Evolutionary conservation across 192 early-diverging fungal species (phyloP), one percentile per base, ranked within the genome.

Genomic region (Chytriomyces confervae): DNA sequence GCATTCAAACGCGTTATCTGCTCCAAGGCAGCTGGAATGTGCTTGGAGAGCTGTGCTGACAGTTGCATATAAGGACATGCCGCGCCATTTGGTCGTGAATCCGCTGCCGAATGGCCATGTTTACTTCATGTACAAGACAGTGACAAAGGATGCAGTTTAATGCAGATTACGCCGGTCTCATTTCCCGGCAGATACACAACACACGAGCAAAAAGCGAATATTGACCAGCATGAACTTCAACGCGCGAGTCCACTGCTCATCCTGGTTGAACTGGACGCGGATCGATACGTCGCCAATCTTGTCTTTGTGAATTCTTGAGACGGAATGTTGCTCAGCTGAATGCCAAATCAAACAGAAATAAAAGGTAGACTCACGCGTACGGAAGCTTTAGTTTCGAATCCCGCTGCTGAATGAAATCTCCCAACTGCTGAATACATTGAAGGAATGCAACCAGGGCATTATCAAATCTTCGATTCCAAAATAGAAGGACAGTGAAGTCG

Each of bases 221-320:
- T 97, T 89, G 66, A 95, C 92, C 45, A 98, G 84, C 73, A 92
- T 92, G 82, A 93, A 95, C 77, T 93, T 94, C 13, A 97, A 86
- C 10, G 95, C 97, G 63, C 87, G 88, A 13, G 97, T 97, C 97
- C 97, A 98, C 45, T 86, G 77, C 62, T 98, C 97, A 66, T 95
- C 95, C 72, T 95, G 92, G 47, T 92, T 94, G 81, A 97, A 94
- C 82, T 96, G 95, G 18, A 94, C 82, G 66, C 86, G 80, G 72
- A 97, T 96, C 4, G 93, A 93, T 4, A 88, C 81, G 46, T 94
- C 92, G 6, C 95, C 95, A 45, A 97, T 92, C 64, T 89, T 92
- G 75, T 98, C 97, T 80, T 96, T 95, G 68, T 89, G 89, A 50
- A 97, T 96, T 53, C 91, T 91, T 71, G 48, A 62, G 20, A 13